Conservation (phyloP, 441 rosid genomes). For the Kokia cookei region DNA sequence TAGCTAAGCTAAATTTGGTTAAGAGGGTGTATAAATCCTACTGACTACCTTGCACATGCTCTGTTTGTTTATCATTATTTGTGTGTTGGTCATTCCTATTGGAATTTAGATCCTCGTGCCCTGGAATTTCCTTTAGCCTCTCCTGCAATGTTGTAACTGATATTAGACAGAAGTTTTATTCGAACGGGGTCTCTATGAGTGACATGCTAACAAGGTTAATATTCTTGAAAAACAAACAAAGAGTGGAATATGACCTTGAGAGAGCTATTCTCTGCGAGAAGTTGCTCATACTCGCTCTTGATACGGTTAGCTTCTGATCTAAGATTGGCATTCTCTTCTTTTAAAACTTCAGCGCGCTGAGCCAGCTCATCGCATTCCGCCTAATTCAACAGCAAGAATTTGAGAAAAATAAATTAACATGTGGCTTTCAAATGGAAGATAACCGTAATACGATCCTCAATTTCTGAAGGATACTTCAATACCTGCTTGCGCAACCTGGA, state of each 20-base stretch:
- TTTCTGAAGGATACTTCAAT: slow-evolving; percentile 8
- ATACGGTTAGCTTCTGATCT: slow-evolving; percentile 64
- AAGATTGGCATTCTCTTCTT: slow-evolving; percentile 75
- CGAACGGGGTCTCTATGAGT: not conserved
- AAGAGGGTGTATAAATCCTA: slow-evolving; percentile 27
- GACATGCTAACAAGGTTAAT: not conserved
- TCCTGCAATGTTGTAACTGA: not conserved
- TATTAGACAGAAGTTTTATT: slow-evolving; percentile 1
- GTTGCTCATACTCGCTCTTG: slow-evolving; percentile 69
- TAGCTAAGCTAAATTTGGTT: slow-evolving; percentile 35
- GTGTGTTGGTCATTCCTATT: slow-evolving; percentile 42
- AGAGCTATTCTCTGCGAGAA: slow-evolving; percentile 35
- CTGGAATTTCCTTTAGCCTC: slow-evolving; percentile 26
- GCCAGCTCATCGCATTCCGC: slow-evolving; percentile 96
- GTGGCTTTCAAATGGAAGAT: not conserved
- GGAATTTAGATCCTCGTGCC: slow-evolving; percentile 41
- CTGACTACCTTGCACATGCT: slow-evolving; percentile 35
- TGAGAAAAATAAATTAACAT: slow-evolving; percentile 4
- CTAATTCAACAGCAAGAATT: slow-evolving; percentile 31
- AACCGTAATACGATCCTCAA: not conserved
- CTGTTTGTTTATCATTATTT: slow-evolving; percentile 42
- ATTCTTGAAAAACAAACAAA: slow-evolving; percentile 6
- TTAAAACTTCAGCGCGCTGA: slow-evolving; percentile 69
- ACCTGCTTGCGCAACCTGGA: slow-evolving; percentile 98
- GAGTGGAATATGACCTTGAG: slow-evolving; percentile 24